Base-by-base conservation (phyloP, 192 early-diverging fungal species). In the Gorgonomyces haynaldii region DNA sequence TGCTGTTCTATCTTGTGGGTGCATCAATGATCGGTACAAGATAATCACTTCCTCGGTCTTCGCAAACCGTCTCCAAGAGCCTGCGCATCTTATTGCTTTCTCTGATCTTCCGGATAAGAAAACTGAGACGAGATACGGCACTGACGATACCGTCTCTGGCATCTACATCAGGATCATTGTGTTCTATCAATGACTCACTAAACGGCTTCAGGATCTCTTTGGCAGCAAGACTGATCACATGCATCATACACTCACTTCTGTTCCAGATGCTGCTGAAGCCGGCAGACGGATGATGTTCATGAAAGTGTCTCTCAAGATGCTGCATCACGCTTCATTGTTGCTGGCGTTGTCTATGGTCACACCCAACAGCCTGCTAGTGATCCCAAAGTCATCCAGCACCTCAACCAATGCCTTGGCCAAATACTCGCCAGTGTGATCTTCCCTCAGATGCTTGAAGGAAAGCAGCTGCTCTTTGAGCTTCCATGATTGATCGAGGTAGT, bases 191-290 rank as follows among this genome's bases (percentile, higher is more conserved):
- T n/a, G n/a, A n/a, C n/a, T n/a, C n/a, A n/a, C n/a, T n/a, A n/a
- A n/a, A n/a, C n/a, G 3, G 44, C 16, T 46, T 30, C 44, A 46
- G 23, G 4, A 46, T 46, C 23, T 46, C 44, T 29, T 46, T 15
- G 8, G 44, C 44, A 32, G 10, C 44, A 13, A 46, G 15, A 20
- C 23, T 35, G 3, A 46, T 46, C 19, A 35, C 26, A 46, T 46
- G 44, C n/a, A 22, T 20, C 23, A 46, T 29, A 35, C 44, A 46
- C 21, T 46, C 44, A 21, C 16, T 46, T 16, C 30, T 2, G 30
- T 32, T 46, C 44, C 44, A 46, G 6, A 0, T 29, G 30, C 19
- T 12, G 20, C 32, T 30, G 13, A 35, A 2, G 5, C 10, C 44
- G 30, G 4, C 10, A 17, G 12, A 17, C 25, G 44, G 32, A 46